Percentiles rank a stretch among this genome's conserved stretches.
These are phyloP conservation scores for Tricladium varicosporioides DNA, from an alignment of 2,329 filamentous ascomycete genomes.

Conservation along the genomic window DNA sequence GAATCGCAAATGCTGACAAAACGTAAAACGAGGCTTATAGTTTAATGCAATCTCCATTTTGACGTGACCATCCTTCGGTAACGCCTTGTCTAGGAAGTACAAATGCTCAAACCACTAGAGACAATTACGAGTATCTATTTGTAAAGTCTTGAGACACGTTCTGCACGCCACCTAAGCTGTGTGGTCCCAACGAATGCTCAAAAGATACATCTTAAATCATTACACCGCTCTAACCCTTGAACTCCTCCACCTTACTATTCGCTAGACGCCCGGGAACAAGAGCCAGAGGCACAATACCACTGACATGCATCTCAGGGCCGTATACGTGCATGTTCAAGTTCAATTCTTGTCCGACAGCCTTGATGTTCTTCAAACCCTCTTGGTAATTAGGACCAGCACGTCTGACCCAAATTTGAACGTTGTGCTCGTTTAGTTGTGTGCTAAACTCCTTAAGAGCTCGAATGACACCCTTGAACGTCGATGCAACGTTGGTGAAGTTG, in stretches of 20 bases:
- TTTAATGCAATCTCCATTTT: neutral
- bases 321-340: slow-evolving; percentile 92
- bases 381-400: slow-evolving; percentile 96
- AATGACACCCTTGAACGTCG: slow-evolving; percentile 99
- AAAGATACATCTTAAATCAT: slow-evolving; percentile 17
- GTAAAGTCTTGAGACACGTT: slow-evolving; percentile 26
- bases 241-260: slow-evolving; percentile 60
- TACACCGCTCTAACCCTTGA: slow-evolving; percentile 35
- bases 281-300: slow-evolving; percentile 91
- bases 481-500: slow-evolving; percentile 99
- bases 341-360: slow-evolving; percentile 90
- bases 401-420: slow-evolving; percentile 94
- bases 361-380: slow-evolving; percentile 99
- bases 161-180: slow-evolving; percentile 25
- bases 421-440: slow-evolving; percentile 86
- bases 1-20: too few relatives aligned
- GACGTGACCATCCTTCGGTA: neutral
- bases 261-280: slow-evolving; percentile 67
- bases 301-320: slow-evolving; percentile 82
- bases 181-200: slow-evolving; percentile 24
- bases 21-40: too few relatives aligned
- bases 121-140: slow-evolving; percentile 33
- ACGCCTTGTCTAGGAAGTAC: slow-evolving; percentile 1
- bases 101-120: slow-evolving; percentile 5
- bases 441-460: slow-evolving; percentile 89